Evolutionary conservation across 2,329 filamentous ascomycete species (phyloP), one percentile per base, ranked within the genome.

Genomic region (Amauroascus niger): DNA sequence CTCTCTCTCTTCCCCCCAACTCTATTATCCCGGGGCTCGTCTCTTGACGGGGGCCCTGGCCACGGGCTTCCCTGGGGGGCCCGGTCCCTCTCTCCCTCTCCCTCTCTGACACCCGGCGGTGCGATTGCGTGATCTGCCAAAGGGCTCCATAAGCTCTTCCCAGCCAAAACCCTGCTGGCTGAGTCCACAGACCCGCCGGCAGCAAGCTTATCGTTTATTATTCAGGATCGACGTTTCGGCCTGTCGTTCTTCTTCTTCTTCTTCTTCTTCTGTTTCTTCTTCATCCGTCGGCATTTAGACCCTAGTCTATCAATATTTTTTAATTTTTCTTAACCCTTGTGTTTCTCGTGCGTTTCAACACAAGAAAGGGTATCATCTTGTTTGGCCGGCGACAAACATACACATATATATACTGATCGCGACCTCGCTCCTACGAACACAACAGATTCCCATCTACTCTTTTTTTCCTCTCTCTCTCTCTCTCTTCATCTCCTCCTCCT

Each of bases 221-320:
- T 41, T 52, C 41, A 52, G 50, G 50, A 52, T 52, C 50, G 50
- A 28, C 41, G 50, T 52, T 52, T 46, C 50, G 32, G 30, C 28
- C 2, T 8, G 33, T 13, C 22, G 18, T 26, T 33, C 20, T 30
- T 30, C 24, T 30, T 33, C 7, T 14, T 51, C n/a, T 43, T 28
- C 33, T 28, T 41, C 18, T 20, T 40, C 30, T 5, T 11, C 43
- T n/a, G 9, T 5, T 51, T 18, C 32, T 22, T 52, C n/a, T 44
- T 6, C 37, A 18, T 39, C 41, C 37, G 22, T 39, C 22, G 18
- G 22, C 20, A n/a, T 35, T 33, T 43, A 33, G 47, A 40, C 26
- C 26, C 9, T 30, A 30, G n/a, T n/a, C n/a, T n/a, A n/a, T n/a
- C n/a, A n/a, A n/a, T n/a, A n/a, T n/a, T n/a, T n/a, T n/a, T n/a